Conservation (phyloP, 139 green algal genomes). For the Picochlorum costavermella region DNA sequence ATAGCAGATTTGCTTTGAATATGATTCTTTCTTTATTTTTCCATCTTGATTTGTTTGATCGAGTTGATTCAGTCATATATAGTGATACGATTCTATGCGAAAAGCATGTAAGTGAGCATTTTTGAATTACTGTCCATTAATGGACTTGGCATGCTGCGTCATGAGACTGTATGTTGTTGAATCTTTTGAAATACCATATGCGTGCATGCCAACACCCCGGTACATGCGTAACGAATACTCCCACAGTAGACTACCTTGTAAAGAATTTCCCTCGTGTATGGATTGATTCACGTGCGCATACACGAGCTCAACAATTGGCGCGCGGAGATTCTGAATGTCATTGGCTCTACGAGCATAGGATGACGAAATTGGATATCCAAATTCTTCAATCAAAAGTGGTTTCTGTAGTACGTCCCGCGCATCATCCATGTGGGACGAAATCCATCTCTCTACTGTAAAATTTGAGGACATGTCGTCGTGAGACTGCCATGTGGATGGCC, state of each 20-base stretch:
- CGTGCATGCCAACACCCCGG: background rate
- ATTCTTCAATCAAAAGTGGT: constrained; percentile 73
- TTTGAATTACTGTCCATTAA: too few species aligned
- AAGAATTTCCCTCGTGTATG: background rate
- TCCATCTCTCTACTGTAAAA: constrained; percentile 12
- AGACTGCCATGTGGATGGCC: constrained; percentile 46
- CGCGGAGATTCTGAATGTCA: background rate
- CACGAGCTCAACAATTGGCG: background rate
- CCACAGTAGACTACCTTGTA: background rate
- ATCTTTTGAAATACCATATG: constrained; percentile 11
- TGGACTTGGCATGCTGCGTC: too few species aligned
- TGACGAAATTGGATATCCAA: constrained; percentile 15
- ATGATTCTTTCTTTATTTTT: constrained; percentile 2
- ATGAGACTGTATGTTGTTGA: background rate
- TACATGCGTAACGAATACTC: background rate
- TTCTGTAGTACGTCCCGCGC: constrained; percentile 37
- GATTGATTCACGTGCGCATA: background rate
- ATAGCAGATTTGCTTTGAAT: background rate
- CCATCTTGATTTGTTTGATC: too few species aligned
- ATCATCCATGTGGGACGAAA: constrained; percentile 30
- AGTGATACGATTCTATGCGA: too few species aligned
- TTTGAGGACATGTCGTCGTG: constrained; percentile 3
- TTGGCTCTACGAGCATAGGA: too few species aligned
- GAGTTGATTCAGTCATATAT: background rate
- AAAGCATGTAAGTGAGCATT: too few species aligned